Evolutionary conservation across 2,329 filamentous ascomycete species (phyloP).

Genomic region (Achaetomium macrosporum): DNA sequence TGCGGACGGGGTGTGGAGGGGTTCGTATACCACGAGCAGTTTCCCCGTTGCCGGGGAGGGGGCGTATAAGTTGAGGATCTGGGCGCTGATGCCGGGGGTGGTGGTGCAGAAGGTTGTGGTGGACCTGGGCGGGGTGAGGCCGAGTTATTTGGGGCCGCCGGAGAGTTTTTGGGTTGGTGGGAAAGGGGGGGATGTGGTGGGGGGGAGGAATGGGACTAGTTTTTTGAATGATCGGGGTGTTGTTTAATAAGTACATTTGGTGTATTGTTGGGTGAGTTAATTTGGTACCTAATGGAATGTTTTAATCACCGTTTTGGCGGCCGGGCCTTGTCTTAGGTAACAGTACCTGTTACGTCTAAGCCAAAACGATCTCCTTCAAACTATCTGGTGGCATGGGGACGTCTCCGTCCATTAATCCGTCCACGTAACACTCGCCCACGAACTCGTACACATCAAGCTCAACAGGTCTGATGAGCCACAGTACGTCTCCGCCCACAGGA

Average conservation of each 20-base stretch:
- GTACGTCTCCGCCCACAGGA: too few relatives aligned
- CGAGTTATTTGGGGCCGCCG: constrained; percentile 51
- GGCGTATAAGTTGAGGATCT: constrained; percentile 45
- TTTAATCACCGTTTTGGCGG: too few relatives aligned
- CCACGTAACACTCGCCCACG: too few relatives aligned
- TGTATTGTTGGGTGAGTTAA: too few relatives aligned
- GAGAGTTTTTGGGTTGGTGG: constrained; percentile 48
- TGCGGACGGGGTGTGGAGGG: constrained; percentile 43
- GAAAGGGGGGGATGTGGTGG: constrained; percentile 30
- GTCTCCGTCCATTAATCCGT: too few relatives aligned
- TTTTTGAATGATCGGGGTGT: constrained; percentile 29
- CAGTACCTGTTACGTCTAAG: too few relatives aligned
- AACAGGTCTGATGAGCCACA: too few relatives aligned
- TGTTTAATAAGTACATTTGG: constrained; percentile 1
- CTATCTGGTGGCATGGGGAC: too few relatives aligned
- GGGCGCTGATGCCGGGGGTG: constrained; percentile 47
- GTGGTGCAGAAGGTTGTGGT: constrained; percentile 52
- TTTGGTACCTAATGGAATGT: too few relatives aligned
- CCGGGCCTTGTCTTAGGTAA: too few relatives aligned
- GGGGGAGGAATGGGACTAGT: constrained; percentile 33
- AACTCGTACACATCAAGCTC: too few relatives aligned
- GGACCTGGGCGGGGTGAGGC: constrained; percentile 48
- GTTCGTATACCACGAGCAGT: constrained; percentile 40
- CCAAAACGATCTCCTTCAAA: too few relatives aligned
- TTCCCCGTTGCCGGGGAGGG: constrained; percentile 38